Percentiles rank a stretch among this genome's conserved stretches.
These are phyloP conservation scores for Pogostemon cablin DNA, from an alignment of 257 asterid species.

Conservation along the genomic window DNA sequence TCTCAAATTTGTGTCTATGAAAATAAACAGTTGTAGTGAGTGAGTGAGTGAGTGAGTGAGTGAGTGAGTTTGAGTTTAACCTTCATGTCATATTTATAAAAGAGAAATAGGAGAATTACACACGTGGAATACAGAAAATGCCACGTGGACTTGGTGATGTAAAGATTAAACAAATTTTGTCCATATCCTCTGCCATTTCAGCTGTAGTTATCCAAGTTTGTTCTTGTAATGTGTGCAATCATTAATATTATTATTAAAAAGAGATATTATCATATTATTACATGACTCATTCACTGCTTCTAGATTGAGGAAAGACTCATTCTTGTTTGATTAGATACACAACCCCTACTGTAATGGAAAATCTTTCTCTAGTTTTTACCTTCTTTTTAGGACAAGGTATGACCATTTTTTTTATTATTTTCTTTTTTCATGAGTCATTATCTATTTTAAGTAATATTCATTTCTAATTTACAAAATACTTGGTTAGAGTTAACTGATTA, in stretches of 20 bases:
- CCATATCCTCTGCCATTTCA: not conserved
- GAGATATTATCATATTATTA: too few relatives aligned
- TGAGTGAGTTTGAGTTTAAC: not conserved
- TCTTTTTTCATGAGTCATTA: too few relatives aligned
- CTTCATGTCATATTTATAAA: not conserved
- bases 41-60: slow-evolving; percentile 6
- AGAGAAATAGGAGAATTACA: not conserved
- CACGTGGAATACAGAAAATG: slow-evolving; percentile 35
- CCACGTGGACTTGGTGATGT: slow-evolving; percentile 40
- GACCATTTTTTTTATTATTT: too few relatives aligned
- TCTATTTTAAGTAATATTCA: too few relatives aligned
- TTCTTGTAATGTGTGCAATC: slow-evolving; percentile 16
- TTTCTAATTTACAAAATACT: too few relatives aligned
- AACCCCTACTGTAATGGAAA: too few relatives aligned
- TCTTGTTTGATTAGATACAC: too few relatives aligned
- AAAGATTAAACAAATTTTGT: slow-evolving; percentile 12
- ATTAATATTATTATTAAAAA: not conserved
- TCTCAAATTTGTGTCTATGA: not conserved
- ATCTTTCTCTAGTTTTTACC: too few relatives aligned
- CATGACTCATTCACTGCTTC: too few relatives aligned
- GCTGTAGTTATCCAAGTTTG: not conserved
- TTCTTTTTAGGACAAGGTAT: too few relatives aligned
- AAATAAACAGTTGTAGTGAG: not conserved
- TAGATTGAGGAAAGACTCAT: too few relatives aligned
- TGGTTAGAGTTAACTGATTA: too few relatives aligned